These are phyloP conservation scores for Effrenium voratum DNA, from an alignment of 73 alveolate genomes.

Conservation along the genomic window DNA sequence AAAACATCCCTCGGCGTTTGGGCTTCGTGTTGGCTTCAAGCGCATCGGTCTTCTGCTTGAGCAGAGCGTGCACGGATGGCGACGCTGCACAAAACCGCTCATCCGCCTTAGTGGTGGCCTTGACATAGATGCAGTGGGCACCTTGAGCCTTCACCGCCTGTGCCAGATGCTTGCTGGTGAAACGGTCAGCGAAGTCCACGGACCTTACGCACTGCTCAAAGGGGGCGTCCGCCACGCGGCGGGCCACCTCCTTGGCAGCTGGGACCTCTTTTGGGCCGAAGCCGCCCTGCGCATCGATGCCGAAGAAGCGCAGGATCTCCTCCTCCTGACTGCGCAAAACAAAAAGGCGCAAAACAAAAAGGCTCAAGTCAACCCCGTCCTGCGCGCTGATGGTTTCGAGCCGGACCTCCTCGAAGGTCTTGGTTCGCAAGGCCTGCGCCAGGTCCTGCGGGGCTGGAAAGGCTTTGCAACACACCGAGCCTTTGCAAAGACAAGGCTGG, in stretches of 20 bases:
- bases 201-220: slow-evolving; percentile 51
- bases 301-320: slow-evolving; percentile 54
- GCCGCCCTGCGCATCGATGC: slow-evolving; percentile 73
- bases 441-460: slow-evolving; percentile 59
- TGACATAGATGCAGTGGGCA: slow-evolving; percentile 53
- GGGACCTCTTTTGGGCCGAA: slow-evolving; percentile 44
- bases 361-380: slow-evolving; percentile 81
- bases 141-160: slow-evolving; percentile 54
- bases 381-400: slow-evolving; percentile 77
- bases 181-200: slow-evolving; percentile 28
- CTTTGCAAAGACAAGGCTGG: slow-evolving; percentile 62
- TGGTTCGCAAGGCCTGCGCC: slow-evolving; percentile 36
- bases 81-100: slow-evolving; percentile 54
- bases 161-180: slow-evolving; percentile 55
- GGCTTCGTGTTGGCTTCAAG: background rate
- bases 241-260: slow-evolving; percentile 74
- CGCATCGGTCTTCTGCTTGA: slow-evolving; percentile 69
- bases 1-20: background rate
- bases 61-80: slow-evolving; percentile 65
- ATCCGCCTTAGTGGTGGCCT: slow-evolving; percentile 47
- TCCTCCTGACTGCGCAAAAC: background rate
- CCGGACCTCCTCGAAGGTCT: slow-evolving; percentile 87
- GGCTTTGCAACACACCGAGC: slow-evolving; percentile 79
- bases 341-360: slow-evolving; percentile 51
- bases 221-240: slow-evolving; percentile 66